Evolutionary conservation across 768 basidiomycete genomes (phyloP).

Genomic region (Lentinula raphanica): DNA sequence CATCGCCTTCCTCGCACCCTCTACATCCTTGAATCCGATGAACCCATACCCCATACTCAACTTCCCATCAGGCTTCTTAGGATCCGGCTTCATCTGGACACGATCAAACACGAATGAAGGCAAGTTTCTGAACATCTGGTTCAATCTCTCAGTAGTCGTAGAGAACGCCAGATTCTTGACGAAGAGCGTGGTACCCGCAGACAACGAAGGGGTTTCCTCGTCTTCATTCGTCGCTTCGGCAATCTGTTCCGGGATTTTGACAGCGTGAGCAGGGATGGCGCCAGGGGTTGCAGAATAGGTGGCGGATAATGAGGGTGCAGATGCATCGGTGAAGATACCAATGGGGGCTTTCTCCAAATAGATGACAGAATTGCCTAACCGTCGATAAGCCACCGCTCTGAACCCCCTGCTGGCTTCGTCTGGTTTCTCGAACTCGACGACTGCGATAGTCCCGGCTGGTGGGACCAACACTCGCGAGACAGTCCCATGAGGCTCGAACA

Average conservation of each 20-base stretch:
- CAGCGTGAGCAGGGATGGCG: conserved; percentile 18
- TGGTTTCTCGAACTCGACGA: conserved; percentile 74
- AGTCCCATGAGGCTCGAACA: conserved; percentile 75
- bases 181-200: conserved; percentile 79
- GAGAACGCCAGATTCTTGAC: conserved; percentile 94
- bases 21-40: conserved; percentile 76
- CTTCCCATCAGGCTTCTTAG: conserved; percentile 57
- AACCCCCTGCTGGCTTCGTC: conserved; percentile 73
- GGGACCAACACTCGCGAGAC: too few relatives aligned
- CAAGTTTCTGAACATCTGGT: conserved; percentile 63
- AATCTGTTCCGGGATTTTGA: conserved; percentile 40
- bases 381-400: conserved; percentile 76
- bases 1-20: conserved; percentile 69
- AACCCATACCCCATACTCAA: conserved; percentile 98
- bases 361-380: conserved; percentile 82
- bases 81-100: conserved; percentile 87
- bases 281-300: conserved; percentile 1
- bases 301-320: conserved; percentile 16
- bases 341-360: conserved; percentile 91
- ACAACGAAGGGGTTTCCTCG: conserved; percentile 36
- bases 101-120: conserved; percentile 83
- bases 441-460: conserved; percentile 83
- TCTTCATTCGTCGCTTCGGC: conserved; percentile 29
- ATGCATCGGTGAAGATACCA: conserved; percentile 66
- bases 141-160: conserved; percentile 75